Percentiles rank a stretch among this genome's conserved stretches.
Evolutionary conservation across 768 basidiomycete species (phyloP).

Genomic region (Cyathus striatus): DNA sequence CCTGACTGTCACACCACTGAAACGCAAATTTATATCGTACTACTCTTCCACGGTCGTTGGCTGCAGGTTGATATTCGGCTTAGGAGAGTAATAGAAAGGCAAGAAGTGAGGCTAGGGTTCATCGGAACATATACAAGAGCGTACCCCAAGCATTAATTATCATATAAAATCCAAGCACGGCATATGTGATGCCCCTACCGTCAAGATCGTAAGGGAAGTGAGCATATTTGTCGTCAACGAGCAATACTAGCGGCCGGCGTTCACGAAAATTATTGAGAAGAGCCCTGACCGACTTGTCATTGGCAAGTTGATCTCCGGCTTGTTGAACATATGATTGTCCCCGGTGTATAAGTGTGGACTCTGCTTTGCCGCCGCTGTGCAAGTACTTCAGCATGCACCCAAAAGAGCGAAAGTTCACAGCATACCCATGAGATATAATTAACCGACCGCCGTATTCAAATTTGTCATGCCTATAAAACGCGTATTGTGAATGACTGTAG

Average conservation of each 20-base stretch:
- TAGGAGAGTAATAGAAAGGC: neutral
- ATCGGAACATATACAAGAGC: conserved; percentile 15
- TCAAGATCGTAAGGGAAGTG: conserved; percentile 69
- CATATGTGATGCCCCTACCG: conserved; percentile 37
- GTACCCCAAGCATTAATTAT: conserved; percentile 70
- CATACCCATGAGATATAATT: conserved; percentile 84
- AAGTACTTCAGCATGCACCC: conserved; percentile 8
- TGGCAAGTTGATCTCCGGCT: conserved; percentile 62
- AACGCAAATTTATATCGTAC: conserved; percentile 81
- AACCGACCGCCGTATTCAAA: conserved; percentile 61
- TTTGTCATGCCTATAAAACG: conserved; percentile 56
- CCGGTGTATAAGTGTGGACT: conserved; percentile 50
- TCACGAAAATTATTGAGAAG: conserved; percentile 52
- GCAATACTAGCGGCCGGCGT: conserved; percentile 58
- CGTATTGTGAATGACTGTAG: too few relatives aligned
- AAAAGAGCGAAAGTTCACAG: conserved; percentile 15
- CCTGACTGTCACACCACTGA: conserved; percentile 78
- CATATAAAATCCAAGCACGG: conserved; percentile 67
- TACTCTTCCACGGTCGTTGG: conserved; percentile 45
- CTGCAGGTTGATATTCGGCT: conserved; percentile 62
- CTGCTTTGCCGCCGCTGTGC: conserved; percentile 68
- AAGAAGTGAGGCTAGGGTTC: neutral
- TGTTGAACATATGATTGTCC: conserved; percentile 33
- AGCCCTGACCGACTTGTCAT: conserved; percentile 68
- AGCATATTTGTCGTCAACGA: conserved; percentile 71